These are phyloP conservation scores for Rhodotorula sp. DNA, from an alignment of 1,284 basidiomycete genomes.

Conservation along the genomic window DNA sequence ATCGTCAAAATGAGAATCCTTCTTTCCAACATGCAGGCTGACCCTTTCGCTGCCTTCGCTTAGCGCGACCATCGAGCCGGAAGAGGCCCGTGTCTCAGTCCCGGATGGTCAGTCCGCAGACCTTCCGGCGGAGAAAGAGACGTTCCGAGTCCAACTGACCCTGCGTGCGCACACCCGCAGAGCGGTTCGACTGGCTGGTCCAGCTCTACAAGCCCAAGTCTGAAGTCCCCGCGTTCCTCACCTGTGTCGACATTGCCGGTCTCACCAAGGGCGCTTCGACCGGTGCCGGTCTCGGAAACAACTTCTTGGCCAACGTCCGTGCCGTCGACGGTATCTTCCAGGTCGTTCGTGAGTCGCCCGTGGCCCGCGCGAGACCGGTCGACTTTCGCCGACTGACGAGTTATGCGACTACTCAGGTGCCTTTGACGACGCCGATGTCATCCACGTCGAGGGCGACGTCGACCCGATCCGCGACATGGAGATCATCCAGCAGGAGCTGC, in stretches of 20 bases:
- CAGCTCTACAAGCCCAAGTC: conserved; percentile 85
- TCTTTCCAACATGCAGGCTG: conserved; percentile 5
- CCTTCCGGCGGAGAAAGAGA: too few relatives aligned
- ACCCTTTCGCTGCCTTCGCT: conserved; percentile 1
- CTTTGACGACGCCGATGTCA: conserved; percentile 98
- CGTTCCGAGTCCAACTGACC: not conserved
- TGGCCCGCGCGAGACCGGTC: not conserved
- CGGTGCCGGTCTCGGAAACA: conserved; percentile 95
- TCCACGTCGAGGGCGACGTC: conserved; percentile 98
- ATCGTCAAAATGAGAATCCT: not conserved
- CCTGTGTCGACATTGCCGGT: conserved; percentile 98
- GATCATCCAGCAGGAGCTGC: conserved; percentile 89
- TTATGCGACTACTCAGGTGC: conserved; percentile 52
- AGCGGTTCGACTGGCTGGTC: conserved; percentile 91
- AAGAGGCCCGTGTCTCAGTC: conserved; percentile 92
- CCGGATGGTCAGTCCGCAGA: conserved; percentile 61
- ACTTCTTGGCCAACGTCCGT: conserved; percentile 95
- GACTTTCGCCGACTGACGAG: not conserved
- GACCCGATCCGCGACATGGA: conserved; percentile 96
- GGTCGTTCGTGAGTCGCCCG: conserved; percentile 65
- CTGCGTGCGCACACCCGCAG: conserved; percentile 1
- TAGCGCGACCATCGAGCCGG: conserved; percentile 58
- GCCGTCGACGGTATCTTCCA: conserved; percentile 99
- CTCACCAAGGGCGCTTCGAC: conserved; percentile 94
- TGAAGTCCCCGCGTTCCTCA: conserved; percentile 89